Base-by-base conservation (phyloP, 2,329 filamentous ascomycete species). In the Botryotinia narcissicola region DNA sequence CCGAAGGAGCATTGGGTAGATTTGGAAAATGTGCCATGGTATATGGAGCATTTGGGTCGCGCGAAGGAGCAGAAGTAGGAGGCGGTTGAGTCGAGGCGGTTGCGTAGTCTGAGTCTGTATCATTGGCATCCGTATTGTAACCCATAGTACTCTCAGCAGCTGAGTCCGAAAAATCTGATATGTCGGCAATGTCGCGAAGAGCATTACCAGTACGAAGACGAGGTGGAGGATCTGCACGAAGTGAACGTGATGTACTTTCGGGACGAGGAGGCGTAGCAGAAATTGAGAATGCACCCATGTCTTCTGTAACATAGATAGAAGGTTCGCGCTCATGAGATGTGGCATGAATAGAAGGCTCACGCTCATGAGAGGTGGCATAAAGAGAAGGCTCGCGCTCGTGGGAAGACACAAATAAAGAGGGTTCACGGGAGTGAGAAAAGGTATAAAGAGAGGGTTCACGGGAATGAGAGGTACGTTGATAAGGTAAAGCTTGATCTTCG, bases 401-500 rank as follows among this genome's bases (percentile, higher is more conserved):
- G 7, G 83, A 80, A 20, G 82, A 91, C 0, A 51, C 48, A n/a
- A 51, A 79, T 82, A 75, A 89, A 88, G 88, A 90, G 1, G 87
- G 83, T 75, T 90, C 89, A 22, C 87, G 86, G 79, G 91, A 89
- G 6, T 91, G 83, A 29, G 71, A 73, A 44, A 82, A 42, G 82
- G 75, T 89, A 88, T 2, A 90, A 81, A 68, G 37, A 0, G 88
- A 90, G 1, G 87, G 83, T 75, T 90, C 89, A n/a, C 87, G 64
- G 14, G 68, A 72, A 51, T 71, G 78, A 7, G 83, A 80, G 18
- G 82, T 48, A 60, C 83, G 78, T 64, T 80, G 83, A 75, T 89
- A 88, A 1, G 89, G 81, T 1, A 88, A 90, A 1, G 87, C 83
- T 76, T 90, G 89, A n/a, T 87, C 86, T 79, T 91, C 89, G 5